A percentile compares a stretch with the other conserved stretches of the same genome.
Conservation (phyloP, 352 stramenopile species). For the Phytophthora pistaciae region DNA sequence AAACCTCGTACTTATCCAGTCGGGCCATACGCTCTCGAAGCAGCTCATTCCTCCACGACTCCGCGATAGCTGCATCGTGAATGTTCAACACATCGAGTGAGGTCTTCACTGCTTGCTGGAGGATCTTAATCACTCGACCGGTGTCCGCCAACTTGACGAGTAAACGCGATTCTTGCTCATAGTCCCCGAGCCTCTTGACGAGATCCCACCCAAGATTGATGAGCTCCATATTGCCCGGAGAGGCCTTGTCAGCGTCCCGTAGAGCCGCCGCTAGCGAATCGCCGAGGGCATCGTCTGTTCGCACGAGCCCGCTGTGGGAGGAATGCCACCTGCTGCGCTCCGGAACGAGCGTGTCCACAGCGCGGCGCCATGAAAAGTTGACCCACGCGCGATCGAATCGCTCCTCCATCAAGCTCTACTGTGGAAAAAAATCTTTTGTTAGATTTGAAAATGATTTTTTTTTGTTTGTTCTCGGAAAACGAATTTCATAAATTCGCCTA, state of each 20-base stretch:
- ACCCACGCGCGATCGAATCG: background rate
- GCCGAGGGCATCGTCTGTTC: background rate
- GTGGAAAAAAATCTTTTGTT: too few species aligned
- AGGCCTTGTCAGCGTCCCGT: background rate
- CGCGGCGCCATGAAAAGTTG: background rate
- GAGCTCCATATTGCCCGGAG: background rate
- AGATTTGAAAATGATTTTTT: too few species aligned
- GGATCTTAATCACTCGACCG: constrained; percentile 5
- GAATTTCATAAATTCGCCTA: too few species aligned
- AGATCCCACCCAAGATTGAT: background rate
- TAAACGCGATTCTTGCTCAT: constrained; percentile 18
- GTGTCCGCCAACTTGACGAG: constrained; percentile 22
- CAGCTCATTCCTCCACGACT: background rate
- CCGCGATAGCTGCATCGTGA: background rate
- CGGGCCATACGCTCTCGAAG: background rate
- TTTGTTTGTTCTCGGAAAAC: too few species aligned
- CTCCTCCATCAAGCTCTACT: background rate
- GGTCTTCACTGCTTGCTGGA: constrained; percentile 1
- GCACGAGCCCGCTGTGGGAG: too few species aligned
- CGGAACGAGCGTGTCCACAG: background rate
- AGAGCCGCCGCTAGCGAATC: background rate
- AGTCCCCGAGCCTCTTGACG: background rate
- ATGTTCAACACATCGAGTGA: constrained; percentile 3
- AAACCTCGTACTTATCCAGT: background rate
- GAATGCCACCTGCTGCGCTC: too few species aligned